Base-by-base conservation (phyloP, 768 basidiomycete genomes). In the Suillus paluster region DNA sequence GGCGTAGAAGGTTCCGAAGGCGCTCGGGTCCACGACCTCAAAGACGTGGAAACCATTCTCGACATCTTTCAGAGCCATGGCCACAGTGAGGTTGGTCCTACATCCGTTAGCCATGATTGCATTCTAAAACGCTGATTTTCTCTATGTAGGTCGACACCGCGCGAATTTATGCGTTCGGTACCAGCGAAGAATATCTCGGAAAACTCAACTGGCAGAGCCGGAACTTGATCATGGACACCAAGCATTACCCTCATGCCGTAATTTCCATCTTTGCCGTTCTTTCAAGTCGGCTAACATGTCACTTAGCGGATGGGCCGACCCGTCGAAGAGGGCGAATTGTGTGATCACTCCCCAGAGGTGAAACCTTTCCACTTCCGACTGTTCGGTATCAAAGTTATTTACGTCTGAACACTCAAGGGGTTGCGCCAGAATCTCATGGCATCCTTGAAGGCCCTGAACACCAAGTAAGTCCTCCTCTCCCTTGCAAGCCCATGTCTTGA, bases 181-280 rank as follows among this genome's bases (percentile, higher is more conserved):
- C 78, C 6, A 70, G 66, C 48, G 77, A 78, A 64, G 68, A 78
- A 58, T 71, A 70, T 64, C 78, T 88, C n/a, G 86, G 83, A 7
- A 75, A 83, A 72, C 76, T 82, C 58, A 74, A 80, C 62, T 83
- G 83, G 77, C 75, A 82, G 61, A 71, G 73, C 48, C 79, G 83
- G 39, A 85, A 84, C 0, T 68, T 88, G 27, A 79, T 79, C 60
- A 73, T 89, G 46, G 85, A 87, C 46, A 89, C 86, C 1, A 90
- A 90, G 69, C 79, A 86, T 19, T 81, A 80, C 62, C 86, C 86
- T 0, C 69, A 63, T 48, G 57, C 63, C 11, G 76, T 77, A 41
- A 60, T 66, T 25, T 50, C 44, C 57, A 27, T 33, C 34, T 11
- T 15, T 45, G 10, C 9, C 8, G 10, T 60, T 19, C 11, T 39